A percentile compares a stretch with the other conserved stretches of the same genome.
Evolutionary conservation across 108 stramenopile species (phyloP).

Genomic region (Hondaea fermentalgiana): DNA sequence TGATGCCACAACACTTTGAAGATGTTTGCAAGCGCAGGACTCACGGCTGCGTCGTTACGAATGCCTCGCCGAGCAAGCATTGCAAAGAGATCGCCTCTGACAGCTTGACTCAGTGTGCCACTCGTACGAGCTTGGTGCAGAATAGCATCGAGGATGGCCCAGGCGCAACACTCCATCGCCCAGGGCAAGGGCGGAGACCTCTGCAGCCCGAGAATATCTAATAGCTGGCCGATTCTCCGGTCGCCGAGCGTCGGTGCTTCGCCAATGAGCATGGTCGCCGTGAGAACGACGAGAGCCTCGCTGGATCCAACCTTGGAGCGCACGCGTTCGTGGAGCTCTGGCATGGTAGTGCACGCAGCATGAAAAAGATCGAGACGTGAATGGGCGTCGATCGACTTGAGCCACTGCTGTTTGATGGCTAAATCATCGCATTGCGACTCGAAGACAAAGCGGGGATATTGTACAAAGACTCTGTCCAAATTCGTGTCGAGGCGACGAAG

Average conservation of each 20-base stretch:
- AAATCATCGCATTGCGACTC: not conserved
- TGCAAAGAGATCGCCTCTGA: not conserved
- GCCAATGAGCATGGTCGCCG: not conserved
- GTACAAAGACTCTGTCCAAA: not conserved
- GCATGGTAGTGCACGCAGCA: not conserved
- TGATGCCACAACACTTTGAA: not conserved
- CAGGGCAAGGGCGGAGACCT: not conserved
- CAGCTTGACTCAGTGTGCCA: not conserved
- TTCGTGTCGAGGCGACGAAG: not conserved
- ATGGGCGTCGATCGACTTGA: not conserved
- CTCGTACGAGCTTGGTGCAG: not conserved
- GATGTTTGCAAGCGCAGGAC: not conserved
- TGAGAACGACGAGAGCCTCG: not conserved
- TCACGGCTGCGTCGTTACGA: not conserved
- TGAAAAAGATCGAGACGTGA: not conserved
- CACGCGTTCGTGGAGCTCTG: not conserved
- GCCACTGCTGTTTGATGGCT: not conserved
- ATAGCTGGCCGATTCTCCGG: not conserved
- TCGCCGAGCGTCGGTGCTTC: not conserved
- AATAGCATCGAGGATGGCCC: not conserved
- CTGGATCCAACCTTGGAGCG: not conserved
- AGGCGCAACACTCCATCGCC: not conserved
- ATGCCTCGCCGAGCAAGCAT: not conserved
- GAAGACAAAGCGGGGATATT: not conserved
- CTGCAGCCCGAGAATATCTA: not conserved